A percentile compares a stretch with the other conserved stretches of the same genome.
Evolutionary conservation across 2,329 filamentous ascomycete species (phyloP).

Genomic region (Ambrosiella cleistominuta): DNA sequence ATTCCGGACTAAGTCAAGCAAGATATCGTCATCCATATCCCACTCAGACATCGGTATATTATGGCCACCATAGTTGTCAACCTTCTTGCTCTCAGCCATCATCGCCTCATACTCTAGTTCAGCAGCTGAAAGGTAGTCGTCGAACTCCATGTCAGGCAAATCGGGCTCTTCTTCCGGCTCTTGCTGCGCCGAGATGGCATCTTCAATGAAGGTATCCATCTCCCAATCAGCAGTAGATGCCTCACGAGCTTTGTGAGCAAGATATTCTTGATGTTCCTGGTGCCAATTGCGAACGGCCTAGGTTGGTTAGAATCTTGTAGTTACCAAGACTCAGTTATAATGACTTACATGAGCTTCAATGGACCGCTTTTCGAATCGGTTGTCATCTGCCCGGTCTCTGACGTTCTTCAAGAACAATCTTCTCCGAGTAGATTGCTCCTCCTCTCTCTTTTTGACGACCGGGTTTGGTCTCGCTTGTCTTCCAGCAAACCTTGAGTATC

Average conservation of each 20-base stretch:
- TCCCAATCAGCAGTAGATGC: constrained; percentile 8
- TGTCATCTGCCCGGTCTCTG: constrained; percentile 41
- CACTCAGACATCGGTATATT: constrained; percentile 10
- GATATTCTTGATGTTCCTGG: constrained; percentile 13
- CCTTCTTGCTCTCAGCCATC: not conserved
- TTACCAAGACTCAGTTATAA: not conserved
- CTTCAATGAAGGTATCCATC: constrained; percentile 11
- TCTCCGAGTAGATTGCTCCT: constrained; percentile 44
- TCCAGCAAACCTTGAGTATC: constrained; percentile 31
- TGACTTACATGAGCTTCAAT: constrained; percentile 36
- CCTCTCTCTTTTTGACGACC: constrained; percentile 41
- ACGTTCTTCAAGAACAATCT: constrained; percentile 53
- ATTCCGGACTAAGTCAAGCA: constrained; percentile 37
- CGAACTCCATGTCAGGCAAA: constrained; percentile 7
- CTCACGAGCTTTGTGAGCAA: constrained; percentile 12
- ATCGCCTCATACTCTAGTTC: constrained; percentile 7
- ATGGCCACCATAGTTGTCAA: not conserved
- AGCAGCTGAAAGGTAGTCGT: constrained; percentile 5
- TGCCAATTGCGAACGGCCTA: constrained; percentile 12
- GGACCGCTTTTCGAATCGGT: constrained; percentile 40
- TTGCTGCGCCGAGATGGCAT: constrained; percentile 6
- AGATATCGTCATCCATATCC: constrained; percentile 12
- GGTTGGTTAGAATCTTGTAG: not conserved
- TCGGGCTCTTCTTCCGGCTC: constrained; percentile 1
- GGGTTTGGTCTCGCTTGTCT: constrained; percentile 45